phyloP scores from a whole-genome alignment of 345 rosid species.

The Brassica juncea region DNA sequence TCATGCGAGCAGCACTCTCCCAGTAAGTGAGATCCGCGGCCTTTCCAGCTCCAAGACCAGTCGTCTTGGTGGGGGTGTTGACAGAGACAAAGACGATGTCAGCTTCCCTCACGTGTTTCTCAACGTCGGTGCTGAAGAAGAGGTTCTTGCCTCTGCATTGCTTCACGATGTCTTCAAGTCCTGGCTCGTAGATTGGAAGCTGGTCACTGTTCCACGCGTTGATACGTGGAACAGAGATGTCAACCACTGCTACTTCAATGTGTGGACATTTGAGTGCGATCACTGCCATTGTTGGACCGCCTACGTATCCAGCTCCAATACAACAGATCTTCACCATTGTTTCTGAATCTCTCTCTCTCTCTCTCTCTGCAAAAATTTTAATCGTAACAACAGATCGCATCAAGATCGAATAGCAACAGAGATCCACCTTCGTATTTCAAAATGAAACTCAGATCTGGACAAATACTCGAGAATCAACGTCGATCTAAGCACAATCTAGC shows the following conservation, averaged over 20 bases:
- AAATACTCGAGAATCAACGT: not conserved
- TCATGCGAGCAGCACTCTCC: constrained; percentile 97
- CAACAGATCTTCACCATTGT: constrained; percentile 92
- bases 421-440: not conserved
- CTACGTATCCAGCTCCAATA: constrained; percentile 70
- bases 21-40: constrained; percentile 73
- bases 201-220: constrained; percentile 52
- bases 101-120: constrained; percentile 40
- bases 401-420: not conserved
- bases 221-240: constrained; percentile 73
- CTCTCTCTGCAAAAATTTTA: not conserved
- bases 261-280: constrained; percentile 84
- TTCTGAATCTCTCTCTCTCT: not conserved
- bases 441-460: constrained; percentile 24
- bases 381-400: not conserved
- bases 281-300: constrained; percentile 64
- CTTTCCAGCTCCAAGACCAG: not conserved
- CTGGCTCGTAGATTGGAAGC: not conserved
- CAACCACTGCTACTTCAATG: constrained; percentile 85
- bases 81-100: not conserved
- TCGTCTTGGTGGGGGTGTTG: not conserved
- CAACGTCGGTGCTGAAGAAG: constrained; percentile 87
- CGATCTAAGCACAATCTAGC: constrained; percentile 27
- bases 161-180: constrained; percentile 32
- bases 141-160: constrained; percentile 77